Evolutionary conservation across 371 early-diverging fungal species (phyloP).

Genomic region (Mucor ambiguus): DNA sequence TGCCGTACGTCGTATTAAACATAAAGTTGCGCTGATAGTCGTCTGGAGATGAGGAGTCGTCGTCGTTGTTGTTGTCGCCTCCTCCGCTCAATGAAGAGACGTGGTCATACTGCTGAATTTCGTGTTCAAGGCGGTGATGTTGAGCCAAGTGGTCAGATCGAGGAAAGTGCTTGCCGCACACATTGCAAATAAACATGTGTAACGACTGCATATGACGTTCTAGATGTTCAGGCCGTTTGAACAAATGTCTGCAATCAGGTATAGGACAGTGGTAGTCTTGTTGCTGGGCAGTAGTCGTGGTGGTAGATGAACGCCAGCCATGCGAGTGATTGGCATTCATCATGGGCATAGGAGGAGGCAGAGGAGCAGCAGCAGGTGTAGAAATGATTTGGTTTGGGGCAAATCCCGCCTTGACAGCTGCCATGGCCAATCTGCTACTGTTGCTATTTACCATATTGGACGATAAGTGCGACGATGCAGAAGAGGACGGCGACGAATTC

Average conservation of each 20-base stretch:
- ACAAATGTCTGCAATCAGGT: conserved; percentile 49
- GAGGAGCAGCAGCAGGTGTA: too few species aligned
- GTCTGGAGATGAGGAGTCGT: conserved; percentile 21
- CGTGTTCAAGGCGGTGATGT: conserved; percentile 28
- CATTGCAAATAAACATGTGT: conserved; percentile 46
- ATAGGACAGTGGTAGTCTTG: conserved; percentile 47
- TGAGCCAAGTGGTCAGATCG: conserved; percentile 16
- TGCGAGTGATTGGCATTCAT: conserved; percentile 2
- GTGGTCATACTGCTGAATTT: conserved; percentile 8
- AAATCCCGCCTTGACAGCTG: conserved; percentile 38
- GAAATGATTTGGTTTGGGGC: conserved; percentile 8
- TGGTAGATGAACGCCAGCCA: conserved; percentile 1
- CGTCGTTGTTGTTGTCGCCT: conserved; percentile 19
- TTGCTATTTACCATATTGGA: conserved; percentile 9
- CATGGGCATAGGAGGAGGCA: conserved; percentile 9
- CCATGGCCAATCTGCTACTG: conserved; percentile 40
- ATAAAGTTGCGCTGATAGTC: conserved; percentile 1
- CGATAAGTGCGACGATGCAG: not conserved
- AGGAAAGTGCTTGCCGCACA: conserved; percentile 29
- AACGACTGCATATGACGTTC: conserved; percentile 81
- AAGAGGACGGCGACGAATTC: not conserved
- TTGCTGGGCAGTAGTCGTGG: not conserved
- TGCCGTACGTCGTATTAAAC: not conserved
- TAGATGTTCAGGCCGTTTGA: conserved; percentile 83
- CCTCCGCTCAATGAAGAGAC: conserved; percentile 6